These are phyloP conservation scores for Suhomyces kunorum DNA, from an alignment of 1,139 yeast genomes.

Conservation along the genomic window DNA sequence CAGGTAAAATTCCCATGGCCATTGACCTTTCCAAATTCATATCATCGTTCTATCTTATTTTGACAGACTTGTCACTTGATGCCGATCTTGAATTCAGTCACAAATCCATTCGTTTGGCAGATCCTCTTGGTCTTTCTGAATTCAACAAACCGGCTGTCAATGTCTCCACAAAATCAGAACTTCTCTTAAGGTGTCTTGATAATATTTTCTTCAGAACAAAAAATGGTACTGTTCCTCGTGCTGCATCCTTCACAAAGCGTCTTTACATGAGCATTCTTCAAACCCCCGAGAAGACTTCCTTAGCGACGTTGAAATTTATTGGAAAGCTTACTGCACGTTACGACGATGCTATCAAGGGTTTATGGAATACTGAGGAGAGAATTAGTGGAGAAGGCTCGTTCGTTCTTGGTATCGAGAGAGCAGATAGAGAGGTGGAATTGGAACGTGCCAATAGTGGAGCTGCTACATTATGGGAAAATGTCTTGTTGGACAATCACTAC, in stretches of 20 bases:
- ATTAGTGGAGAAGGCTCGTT: constrained; percentile 69
- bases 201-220: constrained; percentile 76
- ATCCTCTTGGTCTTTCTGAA: constrained; percentile 53
- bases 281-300: constrained; percentile 83
- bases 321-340: constrained; percentile 73
- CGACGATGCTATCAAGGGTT: constrained; percentile 64
- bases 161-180: constrained; percentile 85
- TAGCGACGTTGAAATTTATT: constrained; percentile 74
- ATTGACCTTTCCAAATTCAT: constrained; percentile 73
- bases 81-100: constrained; percentile 85
- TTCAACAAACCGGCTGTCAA: constrained; percentile 68
- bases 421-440: constrained; percentile 51
- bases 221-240: constrained; percentile 70
- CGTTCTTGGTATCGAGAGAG: constrained; percentile 62
- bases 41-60: constrained; percentile 64
- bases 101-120: constrained; percentile 74
- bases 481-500: constrained; percentile 76
- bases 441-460: constrained; percentile 84
- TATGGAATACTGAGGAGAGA: constrained; percentile 86
- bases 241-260: constrained; percentile 82
- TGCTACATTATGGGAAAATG: constrained; percentile 88
- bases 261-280: constrained; percentile 66
- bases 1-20: constrained; percentile 54
- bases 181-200: constrained; percentile 75
- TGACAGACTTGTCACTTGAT: constrained; percentile 71